These are phyloP conservation scores for Exophiala viscosa DNA, from an alignment of 2,329 filamentous ascomycete genomes.

Conservation along the genomic window DNA sequence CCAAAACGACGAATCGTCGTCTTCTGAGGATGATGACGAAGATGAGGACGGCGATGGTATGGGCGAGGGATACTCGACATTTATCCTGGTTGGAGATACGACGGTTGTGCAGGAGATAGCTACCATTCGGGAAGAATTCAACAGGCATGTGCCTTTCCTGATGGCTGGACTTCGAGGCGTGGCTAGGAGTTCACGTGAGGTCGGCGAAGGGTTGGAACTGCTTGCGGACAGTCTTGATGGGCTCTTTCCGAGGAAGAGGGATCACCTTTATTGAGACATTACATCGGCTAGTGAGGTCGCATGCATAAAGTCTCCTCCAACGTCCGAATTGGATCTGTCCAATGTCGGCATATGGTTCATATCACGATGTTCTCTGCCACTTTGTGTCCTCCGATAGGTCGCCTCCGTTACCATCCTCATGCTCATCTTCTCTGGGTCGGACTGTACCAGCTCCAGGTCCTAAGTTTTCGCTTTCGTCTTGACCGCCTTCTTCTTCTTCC, in stretches of 20 bases:
- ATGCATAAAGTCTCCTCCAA: too few relatives aligned
- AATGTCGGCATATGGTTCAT: neutral
- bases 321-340: neutral
- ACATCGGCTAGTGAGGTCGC: too few relatives aligned
- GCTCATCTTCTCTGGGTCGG: slow-evolving; percentile 36
- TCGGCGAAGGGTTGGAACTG: slow-evolving; percentile 22
- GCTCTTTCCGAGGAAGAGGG: slow-evolving; percentile 6
- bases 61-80: slow-evolving; percentile 36
- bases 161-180: slow-evolving; percentile 65
- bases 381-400: slow-evolving; percentile 44
- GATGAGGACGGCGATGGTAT: slow-evolving; percentile 29
- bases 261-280: neutral
- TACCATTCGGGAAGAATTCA: slow-evolving; percentile 60
- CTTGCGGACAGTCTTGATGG: slow-evolving; percentile 22
- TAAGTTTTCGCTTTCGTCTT: slow-evolving; percentile 54
- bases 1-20: slow-evolving; percentile 12
- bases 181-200: slow-evolving; percentile 17
- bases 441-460: slow-evolving; percentile 41
- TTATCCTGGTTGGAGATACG: slow-evolving; percentile 41
- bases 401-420: slow-evolving; percentile 28
- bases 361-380: slow-evolving; percentile 51
- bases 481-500: slow-evolving; percentile 48
- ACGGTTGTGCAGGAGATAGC: slow-evolving; percentile 48
- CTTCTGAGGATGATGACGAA: slow-evolving; percentile 28
- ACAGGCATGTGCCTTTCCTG: slow-evolving; percentile 65